A percentile compares a stretch with the other conserved stretches of the same genome.
These are phyloP conservation scores for Lasiosphaeria miniovina DNA, from an alignment of 495 filamentous ascomycete species.

Conservation along the genomic window DNA sequence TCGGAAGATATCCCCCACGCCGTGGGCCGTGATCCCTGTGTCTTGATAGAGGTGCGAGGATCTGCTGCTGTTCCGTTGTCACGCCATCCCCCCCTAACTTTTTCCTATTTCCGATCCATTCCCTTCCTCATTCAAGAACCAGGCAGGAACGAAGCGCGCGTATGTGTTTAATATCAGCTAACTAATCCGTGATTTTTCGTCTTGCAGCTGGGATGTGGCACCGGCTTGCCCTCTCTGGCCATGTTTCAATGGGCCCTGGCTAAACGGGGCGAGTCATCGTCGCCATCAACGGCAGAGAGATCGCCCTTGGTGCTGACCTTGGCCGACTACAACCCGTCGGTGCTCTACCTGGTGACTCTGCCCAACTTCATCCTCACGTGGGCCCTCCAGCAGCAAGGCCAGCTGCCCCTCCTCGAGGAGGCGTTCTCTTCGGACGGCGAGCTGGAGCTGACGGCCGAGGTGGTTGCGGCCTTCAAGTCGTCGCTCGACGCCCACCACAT, in stretches of 20 bases:
- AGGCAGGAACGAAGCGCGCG: too few species aligned
- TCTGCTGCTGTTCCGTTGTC: background rate
- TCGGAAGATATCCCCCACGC: conserved; percentile 57
- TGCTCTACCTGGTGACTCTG: conserved; percentile 81
- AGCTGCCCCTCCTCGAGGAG: conserved; percentile 32
- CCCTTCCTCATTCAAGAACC: background rate
- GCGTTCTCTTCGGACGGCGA: conserved; percentile 58
- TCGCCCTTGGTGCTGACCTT: conserved; percentile 60
- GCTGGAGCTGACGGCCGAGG: conserved; percentile 65
- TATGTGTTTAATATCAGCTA: too few species aligned
- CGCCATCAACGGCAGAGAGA: conserved; percentile 16
- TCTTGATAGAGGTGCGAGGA: conserved; percentile 71
- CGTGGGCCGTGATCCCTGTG: conserved; percentile 38
- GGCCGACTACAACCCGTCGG: conserved; percentile 85
- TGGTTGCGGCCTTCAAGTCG: conserved; percentile 59
- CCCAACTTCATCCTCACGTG: conserved; percentile 86
- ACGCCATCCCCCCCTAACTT: too few species aligned
- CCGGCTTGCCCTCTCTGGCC: conserved; percentile 76
- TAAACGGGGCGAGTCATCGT: conserved; percentile 13
- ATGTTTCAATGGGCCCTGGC: conserved; percentile 68
- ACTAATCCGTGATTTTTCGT: background rate
- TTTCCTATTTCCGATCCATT: background rate
- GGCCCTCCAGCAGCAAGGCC: conserved; percentile 48
- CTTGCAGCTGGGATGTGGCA: conserved; percentile 80
- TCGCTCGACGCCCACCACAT: conserved; percentile 57